These are phyloP conservation scores for Mycena capillaripes DNA, from an alignment of 768 basidiomycete genomes.

Conservation along the genomic window DNA sequence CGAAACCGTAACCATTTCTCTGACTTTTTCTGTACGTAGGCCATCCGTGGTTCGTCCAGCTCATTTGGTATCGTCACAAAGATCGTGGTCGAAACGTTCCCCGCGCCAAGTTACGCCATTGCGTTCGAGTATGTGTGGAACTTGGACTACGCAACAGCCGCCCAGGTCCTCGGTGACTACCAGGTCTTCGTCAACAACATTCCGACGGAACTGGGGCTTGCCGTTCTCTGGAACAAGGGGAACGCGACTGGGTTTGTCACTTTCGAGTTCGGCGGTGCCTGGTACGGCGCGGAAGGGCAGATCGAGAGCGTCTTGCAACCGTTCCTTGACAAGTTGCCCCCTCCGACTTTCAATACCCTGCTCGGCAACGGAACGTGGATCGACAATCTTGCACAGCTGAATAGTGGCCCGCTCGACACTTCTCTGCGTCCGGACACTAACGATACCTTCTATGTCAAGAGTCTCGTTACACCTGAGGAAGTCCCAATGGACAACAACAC, in stretches of 20 bases:
- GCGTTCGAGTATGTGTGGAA: conserved; percentile 50
- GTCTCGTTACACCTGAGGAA: conserved; percentile 52
- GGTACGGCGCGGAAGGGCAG: conserved; percentile 49
- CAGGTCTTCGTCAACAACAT: conserved; percentile 50
- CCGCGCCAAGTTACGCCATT: conserved; percentile 52
- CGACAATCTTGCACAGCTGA: conserved; percentile 44
- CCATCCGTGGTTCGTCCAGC: conserved; percentile 54
- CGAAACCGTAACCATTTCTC: background rate
- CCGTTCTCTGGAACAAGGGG: conserved; percentile 47
- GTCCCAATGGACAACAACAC: conserved; percentile 48
- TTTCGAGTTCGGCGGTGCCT: conserved; percentile 51
- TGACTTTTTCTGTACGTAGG: conserved; percentile 38
- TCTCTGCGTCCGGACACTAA: conserved; percentile 42
- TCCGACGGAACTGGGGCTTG: conserved; percentile 49
- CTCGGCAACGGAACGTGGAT: conserved; percentile 46
- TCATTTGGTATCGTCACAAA: conserved; percentile 58
- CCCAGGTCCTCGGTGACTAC: background rate
- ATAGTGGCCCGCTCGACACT: conserved; percentile 44
- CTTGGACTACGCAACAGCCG: background rate
- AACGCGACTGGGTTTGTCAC: conserved; percentile 40
- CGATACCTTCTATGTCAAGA: conserved; percentile 60
- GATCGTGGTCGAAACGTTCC: conserved; percentile 51
- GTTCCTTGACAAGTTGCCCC: conserved; percentile 46
- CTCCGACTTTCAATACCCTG: conserved; percentile 36
- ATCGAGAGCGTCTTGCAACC: conserved; percentile 49